Evolutionary conservation across 495 filamentous ascomycete genomes (phyloP).

Genomic region (Neurospora intermedia): DNA sequence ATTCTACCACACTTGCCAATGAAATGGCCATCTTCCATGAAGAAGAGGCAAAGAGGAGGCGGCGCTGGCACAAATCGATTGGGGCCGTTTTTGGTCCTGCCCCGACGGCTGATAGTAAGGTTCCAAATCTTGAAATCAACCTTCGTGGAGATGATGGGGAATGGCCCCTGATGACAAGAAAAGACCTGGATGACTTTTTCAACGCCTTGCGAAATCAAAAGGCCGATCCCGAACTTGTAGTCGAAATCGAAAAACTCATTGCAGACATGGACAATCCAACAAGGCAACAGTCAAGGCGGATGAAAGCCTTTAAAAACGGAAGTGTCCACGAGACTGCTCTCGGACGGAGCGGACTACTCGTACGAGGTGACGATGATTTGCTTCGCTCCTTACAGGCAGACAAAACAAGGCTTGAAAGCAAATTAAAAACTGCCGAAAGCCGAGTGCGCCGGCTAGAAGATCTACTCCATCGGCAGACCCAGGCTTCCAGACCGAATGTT

Average conservation of each 20-base stretch:
- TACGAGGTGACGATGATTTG: conserved; percentile 74
- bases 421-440: conserved; percentile 78
- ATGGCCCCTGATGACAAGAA: conserved; percentile 58
- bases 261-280: conserved; percentile 61
- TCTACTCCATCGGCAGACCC: conserved; percentile 76
- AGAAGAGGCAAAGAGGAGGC: conserved; percentile 78
- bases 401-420: conserved; percentile 68
- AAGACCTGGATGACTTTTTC: conserved; percentile 58
- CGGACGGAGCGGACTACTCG: conserved; percentile 67
- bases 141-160: conserved; percentile 65
- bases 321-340: conserved; percentile 79
- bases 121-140: conserved; percentile 75
- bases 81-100: conserved; percentile 42
- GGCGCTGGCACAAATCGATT: conserved; percentile 80
- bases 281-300: conserved; percentile 60
- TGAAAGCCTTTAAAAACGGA: conserved; percentile 91
- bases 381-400: conserved; percentile 58
- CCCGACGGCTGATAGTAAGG: conserved; percentile 30
- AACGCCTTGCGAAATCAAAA: conserved; percentile 46
- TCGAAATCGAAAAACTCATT: conserved; percentile 47
- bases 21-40: conserved; percentile 85
- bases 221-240: conserved; percentile 33
- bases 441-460: conserved; percentile 89
- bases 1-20: conserved; percentile 76
- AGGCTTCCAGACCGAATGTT: conserved; percentile 57